Percentiles rank a stretch among this genome's conserved stretches.
Conservation (phyloP, 441 rosid species). For the Populus trichocarpa region DNA sequence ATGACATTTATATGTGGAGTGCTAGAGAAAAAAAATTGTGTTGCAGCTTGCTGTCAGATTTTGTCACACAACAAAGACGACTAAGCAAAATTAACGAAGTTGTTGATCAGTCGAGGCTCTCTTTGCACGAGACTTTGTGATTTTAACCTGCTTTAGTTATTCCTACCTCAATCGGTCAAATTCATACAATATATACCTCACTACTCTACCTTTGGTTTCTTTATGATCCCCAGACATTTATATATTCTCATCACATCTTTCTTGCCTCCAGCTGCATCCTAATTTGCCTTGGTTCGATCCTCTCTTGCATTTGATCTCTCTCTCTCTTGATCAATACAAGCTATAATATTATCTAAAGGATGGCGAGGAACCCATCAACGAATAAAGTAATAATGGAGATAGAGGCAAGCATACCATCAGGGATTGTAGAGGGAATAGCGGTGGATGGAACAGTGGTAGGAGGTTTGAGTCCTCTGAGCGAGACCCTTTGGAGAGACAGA, state of each 20-base stretch:
- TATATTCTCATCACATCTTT: too few species aligned
- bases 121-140: constrained; percentile 26
- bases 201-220: too few species aligned
- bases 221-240: too few species aligned
- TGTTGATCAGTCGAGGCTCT: constrained; percentile 5
- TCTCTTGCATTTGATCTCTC: background rate
- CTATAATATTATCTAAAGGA: background rate
- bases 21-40: background rate
- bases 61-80: background rate
- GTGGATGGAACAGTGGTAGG: constrained; percentile 3
- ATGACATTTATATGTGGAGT: background rate
- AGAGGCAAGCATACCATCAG: constrained; percentile 53
- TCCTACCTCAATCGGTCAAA: constrained; percentile 1
- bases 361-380: constrained; percentile 11
- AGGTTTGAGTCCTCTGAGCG: constrained; percentile 88
- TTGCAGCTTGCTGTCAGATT: background rate
- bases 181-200: constrained; percentile 22
- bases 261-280: background rate
- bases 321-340: background rate
- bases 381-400: constrained; percentile 60
- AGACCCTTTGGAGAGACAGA: constrained; percentile 77
- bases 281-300: background rate
- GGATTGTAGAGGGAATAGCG: constrained; percentile 32
- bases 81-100: background rate
- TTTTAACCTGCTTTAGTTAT: background rate